A percentile compares a stretch with the other conserved stretches of the same genome.
Evolutionary conservation across 148 eudicot genomes (phyloP).

Genomic region (Cornus florida): DNA sequence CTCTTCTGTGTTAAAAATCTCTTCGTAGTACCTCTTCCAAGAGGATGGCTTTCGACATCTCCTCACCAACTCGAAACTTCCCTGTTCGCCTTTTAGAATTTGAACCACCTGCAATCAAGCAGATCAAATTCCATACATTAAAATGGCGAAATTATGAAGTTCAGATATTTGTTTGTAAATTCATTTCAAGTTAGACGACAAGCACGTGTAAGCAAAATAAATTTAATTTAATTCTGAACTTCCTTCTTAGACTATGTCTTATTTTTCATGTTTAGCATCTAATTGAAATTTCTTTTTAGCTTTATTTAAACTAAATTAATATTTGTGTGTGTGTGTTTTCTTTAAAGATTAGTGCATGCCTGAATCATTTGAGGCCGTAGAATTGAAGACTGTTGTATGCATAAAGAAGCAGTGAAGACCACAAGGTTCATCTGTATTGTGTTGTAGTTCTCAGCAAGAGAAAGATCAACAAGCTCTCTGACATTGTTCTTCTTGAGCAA

Average conservation of each 20-base stretch:
- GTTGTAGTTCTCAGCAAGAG: constrained; percentile 28
- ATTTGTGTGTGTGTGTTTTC: too few species aligned
- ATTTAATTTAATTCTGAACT: too few species aligned
- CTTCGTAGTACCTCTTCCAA: neutral
- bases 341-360: neutral
- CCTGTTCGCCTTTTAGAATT: neutral
- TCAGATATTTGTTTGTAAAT: too few species aligned
- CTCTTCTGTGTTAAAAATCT: neutral
- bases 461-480: constrained; percentile 26
- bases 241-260: too few species aligned
- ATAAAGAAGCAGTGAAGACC: constrained; percentile 25
- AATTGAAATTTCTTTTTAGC: too few species aligned
- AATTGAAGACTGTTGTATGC: constrained; percentile 6
- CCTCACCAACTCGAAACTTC: neutral
- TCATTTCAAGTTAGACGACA: too few species aligned
- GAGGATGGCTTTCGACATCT: neutral
- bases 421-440: constrained; percentile 25
- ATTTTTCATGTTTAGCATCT: too few species aligned
- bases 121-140: neutral
- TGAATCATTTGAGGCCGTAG: neutral
- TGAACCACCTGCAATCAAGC: neutral
- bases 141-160: too few species aligned
- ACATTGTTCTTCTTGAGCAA: constrained; percentile 26
- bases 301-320: too few species aligned
- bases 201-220: too few species aligned